Evolutionary conservation across 2,329 filamentous ascomycete genomes (phyloP).

Genomic region (Calonectria pteridis): DNA sequence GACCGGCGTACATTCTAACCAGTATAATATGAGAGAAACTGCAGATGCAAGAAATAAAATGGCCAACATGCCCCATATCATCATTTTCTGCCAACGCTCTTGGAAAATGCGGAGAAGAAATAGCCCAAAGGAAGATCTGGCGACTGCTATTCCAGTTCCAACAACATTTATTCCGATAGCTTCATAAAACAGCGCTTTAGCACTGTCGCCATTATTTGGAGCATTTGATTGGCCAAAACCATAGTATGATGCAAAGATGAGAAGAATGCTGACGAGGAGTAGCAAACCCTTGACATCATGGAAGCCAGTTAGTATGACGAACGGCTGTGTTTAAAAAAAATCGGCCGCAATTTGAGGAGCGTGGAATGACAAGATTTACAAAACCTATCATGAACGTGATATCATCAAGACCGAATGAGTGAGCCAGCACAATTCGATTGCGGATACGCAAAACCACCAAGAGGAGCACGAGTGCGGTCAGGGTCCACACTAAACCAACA

Average conservation of each 20-base stretch:
- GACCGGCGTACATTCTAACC: background rate
- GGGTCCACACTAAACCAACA: background rate
- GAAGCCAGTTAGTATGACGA: background rate
- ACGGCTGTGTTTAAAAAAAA: background rate
- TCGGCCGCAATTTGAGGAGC: background rate
- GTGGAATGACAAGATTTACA: background rate
- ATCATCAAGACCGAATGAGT: background rate
- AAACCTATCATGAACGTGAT: background rate
- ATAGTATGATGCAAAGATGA: background rate
- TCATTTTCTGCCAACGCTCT: background rate
- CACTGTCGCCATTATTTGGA: background rate
- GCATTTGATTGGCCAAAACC: background rate
- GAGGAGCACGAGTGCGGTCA: background rate
- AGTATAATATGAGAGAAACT: background rate
- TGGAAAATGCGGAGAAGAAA: constrained; percentile 4
- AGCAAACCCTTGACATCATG: background rate
- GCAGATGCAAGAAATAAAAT: background rate
- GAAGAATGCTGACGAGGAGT: background rate
- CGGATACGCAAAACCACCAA: background rate
- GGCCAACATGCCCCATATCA: background rate
- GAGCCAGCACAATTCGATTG: background rate
- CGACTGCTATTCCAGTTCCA: background rate
- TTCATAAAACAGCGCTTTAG: background rate
- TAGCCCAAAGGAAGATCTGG: background rate
- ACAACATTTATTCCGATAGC: background rate